Percentiles rank a stretch among this genome's conserved stretches.
Conservation (phyloP, 352 stramenopile species). For the Phytophthora parvispora region DNA sequence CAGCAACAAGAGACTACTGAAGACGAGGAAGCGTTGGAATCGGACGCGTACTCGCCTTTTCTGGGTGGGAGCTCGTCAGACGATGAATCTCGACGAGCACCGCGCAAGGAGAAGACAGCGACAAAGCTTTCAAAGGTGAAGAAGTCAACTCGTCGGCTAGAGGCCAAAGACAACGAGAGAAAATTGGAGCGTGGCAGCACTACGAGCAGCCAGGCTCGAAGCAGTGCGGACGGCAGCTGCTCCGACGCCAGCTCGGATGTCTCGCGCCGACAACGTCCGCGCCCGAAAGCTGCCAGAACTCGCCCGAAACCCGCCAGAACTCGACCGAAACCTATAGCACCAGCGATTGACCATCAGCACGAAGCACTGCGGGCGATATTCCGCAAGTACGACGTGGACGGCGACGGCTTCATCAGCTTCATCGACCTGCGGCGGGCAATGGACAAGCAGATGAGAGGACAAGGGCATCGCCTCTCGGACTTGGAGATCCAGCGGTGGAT, state of each 20-base stretch:
- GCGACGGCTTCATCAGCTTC: constrained; percentile 60
- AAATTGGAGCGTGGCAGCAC: constrained; percentile 5
- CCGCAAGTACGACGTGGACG: constrained; percentile 59
- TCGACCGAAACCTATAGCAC: background rate
- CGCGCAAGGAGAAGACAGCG: background rate
- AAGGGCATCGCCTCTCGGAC: constrained; percentile 33
- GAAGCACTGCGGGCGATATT: constrained; percentile 49
- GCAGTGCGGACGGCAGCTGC: background rate
- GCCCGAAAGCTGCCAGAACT: background rate
- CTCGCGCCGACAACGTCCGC: background rate
- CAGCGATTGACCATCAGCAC: background rate
- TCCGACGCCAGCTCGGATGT: background rate
- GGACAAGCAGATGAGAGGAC: constrained; percentile 12
- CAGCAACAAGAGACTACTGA: background rate
- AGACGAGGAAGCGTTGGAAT: constrained; percentile 39
- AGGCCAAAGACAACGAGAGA: background rate
- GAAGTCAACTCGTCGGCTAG: background rate
- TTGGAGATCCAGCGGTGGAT: constrained; percentile 67
- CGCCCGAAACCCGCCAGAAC: background rate
- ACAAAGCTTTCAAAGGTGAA: constrained; percentile 1
- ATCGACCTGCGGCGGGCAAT: constrained; percentile 56
- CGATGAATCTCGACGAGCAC: constrained; percentile 1
- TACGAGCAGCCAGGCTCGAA: background rate
- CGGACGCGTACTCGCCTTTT: constrained; percentile 49
- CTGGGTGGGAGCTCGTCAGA: constrained; percentile 7